Percentiles rank a stretch among this genome's conserved stretches.
phyloP scores from a whole-genome alignment of 495 filamentous ascomycete species.

The Lophiotrema nucula region DNA sequence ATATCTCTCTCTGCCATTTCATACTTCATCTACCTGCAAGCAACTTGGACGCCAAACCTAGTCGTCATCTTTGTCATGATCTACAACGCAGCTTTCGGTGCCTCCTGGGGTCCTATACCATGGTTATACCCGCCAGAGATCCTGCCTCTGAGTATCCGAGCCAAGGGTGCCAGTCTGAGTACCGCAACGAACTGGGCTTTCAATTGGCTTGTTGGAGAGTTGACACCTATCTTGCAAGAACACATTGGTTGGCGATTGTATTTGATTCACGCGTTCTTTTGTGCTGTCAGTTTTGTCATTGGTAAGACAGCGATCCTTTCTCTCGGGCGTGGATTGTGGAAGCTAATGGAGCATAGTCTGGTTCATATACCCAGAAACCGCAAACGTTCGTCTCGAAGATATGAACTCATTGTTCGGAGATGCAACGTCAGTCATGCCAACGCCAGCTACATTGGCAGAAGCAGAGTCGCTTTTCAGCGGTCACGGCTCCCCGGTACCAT shows the following conservation, averaged over 20 bases:
- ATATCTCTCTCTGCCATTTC: conserved; percentile 88
- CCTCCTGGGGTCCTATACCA: conserved; percentile 97
- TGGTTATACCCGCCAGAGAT: conserved; percentile 99
- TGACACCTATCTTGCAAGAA: conserved; percentile 90
- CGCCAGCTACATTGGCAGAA: conserved; percentile 66
- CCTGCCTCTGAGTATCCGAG: conserved; percentile 90
- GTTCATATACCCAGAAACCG: conserved; percentile 95
- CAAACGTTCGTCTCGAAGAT: conserved; percentile 90
- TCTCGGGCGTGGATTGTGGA: neutral
- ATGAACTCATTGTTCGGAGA: conserved; percentile 93
- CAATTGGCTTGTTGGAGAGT: conserved; percentile 93
- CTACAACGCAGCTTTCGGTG: conserved; percentile 96
- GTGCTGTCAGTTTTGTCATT: conserved; percentile 90
- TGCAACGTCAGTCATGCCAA: conserved; percentile 74
- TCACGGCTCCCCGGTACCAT: conserved; percentile 71
- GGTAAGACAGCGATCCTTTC: conserved; percentile 62
- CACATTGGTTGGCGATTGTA: conserved; percentile 91
- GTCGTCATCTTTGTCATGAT: conserved; percentile 96
- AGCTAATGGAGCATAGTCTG: conserved; percentile 61
- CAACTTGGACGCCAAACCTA: conserved; percentile 69
- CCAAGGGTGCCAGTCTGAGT: conserved; percentile 94
- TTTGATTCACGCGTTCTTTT: conserved; percentile 94
- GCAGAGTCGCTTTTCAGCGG: conserved; percentile 69
- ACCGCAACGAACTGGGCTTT: conserved; percentile 98
- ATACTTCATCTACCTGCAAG: conserved; percentile 90